Conservation (phyloP, 2,329 filamentous ascomycete genomes). For the Sclerotinia borealis region DNA sequence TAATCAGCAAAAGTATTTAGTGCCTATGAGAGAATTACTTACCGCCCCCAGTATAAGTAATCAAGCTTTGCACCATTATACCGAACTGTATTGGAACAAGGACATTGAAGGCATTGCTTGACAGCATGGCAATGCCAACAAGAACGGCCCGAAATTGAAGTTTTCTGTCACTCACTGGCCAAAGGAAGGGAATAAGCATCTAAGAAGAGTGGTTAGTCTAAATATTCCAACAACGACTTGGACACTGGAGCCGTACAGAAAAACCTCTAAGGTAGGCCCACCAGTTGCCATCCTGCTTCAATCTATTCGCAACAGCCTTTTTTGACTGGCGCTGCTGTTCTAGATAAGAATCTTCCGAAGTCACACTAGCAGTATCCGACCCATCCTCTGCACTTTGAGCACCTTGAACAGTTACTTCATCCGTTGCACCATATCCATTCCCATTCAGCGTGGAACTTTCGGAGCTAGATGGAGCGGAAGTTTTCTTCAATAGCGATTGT, state of each 20-base stretch:
- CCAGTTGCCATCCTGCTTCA: constrained; percentile 73
- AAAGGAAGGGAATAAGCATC: constrained; percentile 74
- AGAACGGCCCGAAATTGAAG: constrained; percentile 64
- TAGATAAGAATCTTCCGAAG: constrained; percentile 49
- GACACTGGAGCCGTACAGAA: constrained; percentile 35
- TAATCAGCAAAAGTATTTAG: constrained; percentile 2
- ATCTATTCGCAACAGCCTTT: constrained; percentile 58
- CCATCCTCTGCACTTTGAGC: constrained; percentile 15
- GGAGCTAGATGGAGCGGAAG: constrained; percentile 30
- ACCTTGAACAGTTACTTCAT: constrained; percentile 17
- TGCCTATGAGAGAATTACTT: background rate
- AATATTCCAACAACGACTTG: background rate
- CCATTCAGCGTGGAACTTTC: constrained; percentile 21
- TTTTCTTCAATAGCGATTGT: constrained; percentile 49
- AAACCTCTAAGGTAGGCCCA: constrained; percentile 71
- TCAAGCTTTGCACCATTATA: constrained; percentile 66
- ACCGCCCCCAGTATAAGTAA: constrained; percentile 35
- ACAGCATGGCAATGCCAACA: constrained; percentile 62
- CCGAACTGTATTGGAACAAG: constrained; percentile 77
- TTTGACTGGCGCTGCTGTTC: constrained; percentile 46
- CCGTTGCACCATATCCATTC: constrained; percentile 27
- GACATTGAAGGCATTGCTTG: constrained; percentile 66
- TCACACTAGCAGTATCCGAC: constrained; percentile 27
- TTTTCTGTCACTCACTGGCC: constrained; percentile 59
- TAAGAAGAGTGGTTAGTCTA: constrained; percentile 27